Conservation (phyloP, 345 rosid species). For the Schrenkiella parvula region DNA sequence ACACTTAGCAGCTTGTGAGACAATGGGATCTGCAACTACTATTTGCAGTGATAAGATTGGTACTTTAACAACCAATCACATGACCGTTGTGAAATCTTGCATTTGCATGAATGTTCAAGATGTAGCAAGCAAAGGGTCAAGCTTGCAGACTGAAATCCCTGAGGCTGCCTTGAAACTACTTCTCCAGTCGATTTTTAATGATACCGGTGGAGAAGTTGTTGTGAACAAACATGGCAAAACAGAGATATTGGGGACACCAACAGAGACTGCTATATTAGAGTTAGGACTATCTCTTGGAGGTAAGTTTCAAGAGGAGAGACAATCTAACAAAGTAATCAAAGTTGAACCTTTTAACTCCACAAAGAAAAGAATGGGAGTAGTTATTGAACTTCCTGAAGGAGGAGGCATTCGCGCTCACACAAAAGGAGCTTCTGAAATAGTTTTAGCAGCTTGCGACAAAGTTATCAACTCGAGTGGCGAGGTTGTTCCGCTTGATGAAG, state of each 20-base stretch:
- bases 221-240: constrained; percentile 57
- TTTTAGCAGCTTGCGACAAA: constrained; percentile 76
- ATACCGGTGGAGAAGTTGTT: constrained; percentile 85
- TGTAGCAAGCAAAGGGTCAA: constrained; percentile 36
- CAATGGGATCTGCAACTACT: constrained; percentile 93
- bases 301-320: constrained; percentile 56
- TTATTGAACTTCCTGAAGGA: constrained; percentile 60
- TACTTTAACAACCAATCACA: constrained; percentile 80
- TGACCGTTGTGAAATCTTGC: constrained; percentile 91
- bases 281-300: constrained; percentile 83
- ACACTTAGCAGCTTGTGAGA: constrained; percentile 93
- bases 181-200: constrained; percentile 70
- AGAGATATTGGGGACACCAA: constrained; percentile 83
- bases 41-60: constrained; percentile 95
- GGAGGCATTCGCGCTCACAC: constrained; percentile 53
- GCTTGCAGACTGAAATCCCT: constrained; percentile 54
- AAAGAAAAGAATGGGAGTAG: constrained; percentile 88
- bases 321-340: constrained; percentile 51
- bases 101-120: constrained; percentile 64
- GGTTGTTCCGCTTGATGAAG: constrained; percentile 63
- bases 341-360: constrained; percentile 93
- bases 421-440: constrained; percentile 92
- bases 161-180: constrained; percentile 48
- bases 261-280: constrained; percentile 81
- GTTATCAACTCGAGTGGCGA: constrained; percentile 63